These are phyloP conservation scores for Macadamia integrifolia DNA, from an alignment of 164 flowering plant species.

Conservation along the genomic window DNA sequence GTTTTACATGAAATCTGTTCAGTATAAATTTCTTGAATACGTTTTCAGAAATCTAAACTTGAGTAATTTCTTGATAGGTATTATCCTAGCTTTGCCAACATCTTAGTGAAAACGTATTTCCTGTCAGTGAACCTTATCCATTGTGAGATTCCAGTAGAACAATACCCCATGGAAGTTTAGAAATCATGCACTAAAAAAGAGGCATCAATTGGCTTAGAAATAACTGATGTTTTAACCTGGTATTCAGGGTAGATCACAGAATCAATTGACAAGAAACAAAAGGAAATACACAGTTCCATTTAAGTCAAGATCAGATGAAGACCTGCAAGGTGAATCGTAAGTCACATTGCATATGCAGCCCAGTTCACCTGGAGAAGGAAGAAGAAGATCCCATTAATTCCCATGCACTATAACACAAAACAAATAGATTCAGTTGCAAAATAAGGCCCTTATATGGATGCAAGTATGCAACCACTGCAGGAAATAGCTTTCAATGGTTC, in stretches of 20 bases:
- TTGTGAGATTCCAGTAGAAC: background rate
- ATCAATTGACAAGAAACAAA: constrained; percentile 1
- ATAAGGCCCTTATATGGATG: background rate
- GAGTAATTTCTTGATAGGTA: no score
- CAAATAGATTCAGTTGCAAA: background rate
- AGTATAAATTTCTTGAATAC: no score
- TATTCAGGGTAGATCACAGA: background rate
- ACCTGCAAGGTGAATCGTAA: constrained; percentile 85
- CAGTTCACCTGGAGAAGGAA: constrained; percentile 43
- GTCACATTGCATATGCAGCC: constrained; percentile 88
- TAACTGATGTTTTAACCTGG: background rate
- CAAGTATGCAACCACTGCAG: background rate
- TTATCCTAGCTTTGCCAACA: no score
- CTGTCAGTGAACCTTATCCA: background rate
- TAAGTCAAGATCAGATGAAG: constrained; percentile 6
- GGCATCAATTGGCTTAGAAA: background rate
- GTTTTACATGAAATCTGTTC: no score
- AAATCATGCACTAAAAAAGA: background rate
- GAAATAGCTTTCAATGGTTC: background rate
- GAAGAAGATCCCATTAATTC: background rate
- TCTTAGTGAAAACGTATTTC: no score
- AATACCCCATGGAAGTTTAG: background rate
- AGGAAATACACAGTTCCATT: background rate
- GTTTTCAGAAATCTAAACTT: no score
- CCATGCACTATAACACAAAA: background rate